Conservation (phyloP, 1,284 basidiomycete genomes). For the Kwoniella shivajii region DNA sequence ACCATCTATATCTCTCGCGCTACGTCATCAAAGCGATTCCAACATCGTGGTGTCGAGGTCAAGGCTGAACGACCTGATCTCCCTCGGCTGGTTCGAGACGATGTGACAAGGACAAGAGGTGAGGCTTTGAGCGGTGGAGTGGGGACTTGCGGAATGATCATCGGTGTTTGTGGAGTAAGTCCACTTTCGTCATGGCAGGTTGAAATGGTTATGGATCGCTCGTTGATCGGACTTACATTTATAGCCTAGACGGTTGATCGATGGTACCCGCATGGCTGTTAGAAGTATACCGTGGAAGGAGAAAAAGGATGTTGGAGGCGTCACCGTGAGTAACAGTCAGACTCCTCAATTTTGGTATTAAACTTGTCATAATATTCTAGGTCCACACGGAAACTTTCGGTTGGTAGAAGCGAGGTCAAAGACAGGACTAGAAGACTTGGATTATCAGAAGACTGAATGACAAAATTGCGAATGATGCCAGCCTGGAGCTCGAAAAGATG, state of each 20-base stretch:
- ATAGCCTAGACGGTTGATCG: conserved; percentile 10
- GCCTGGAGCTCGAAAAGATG: background rate
- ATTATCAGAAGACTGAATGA: too few relatives aligned
- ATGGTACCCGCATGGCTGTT: conserved; percentile 5
- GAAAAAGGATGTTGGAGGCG: conserved; percentile 13
- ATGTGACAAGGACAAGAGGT: background rate
- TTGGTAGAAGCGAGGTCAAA: background rate
- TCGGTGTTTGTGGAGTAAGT: conserved; percentile 14
- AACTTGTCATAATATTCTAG: background rate
- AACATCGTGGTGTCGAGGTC: conserved; percentile 1
- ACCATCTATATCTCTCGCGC: conserved; percentile 12
- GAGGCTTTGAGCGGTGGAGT: conserved; percentile 10
- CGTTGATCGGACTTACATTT: background rate
- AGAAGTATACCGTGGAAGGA: conserved; percentile 10
- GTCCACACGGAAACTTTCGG: conserved; percentile 16
- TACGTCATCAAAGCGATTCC: background rate
- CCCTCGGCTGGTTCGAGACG: conserved; percentile 1
- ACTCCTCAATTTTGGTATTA: background rate
- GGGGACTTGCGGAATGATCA: conserved; percentile 3
- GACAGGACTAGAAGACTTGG: background rate
- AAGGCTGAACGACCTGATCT: conserved; percentile 9
- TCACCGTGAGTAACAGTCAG: background rate
- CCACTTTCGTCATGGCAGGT: background rate
- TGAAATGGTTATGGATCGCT: background rate
- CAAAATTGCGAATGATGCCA: too few relatives aligned